Conservation (phyloP, 345 rosid species). For the Arabis alpina region DNA sequence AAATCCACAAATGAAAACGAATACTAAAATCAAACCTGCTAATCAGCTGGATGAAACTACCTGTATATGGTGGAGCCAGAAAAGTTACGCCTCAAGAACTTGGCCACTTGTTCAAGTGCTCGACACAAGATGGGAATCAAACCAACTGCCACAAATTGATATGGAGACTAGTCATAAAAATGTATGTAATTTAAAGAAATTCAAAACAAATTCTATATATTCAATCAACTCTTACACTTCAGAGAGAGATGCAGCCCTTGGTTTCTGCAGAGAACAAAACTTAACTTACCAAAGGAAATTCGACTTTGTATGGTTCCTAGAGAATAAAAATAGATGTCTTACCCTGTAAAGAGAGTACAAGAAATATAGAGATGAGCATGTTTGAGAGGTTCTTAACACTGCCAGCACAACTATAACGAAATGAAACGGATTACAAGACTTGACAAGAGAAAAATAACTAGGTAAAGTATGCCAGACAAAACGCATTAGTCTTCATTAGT, state of each 20-base stretch:
- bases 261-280: slow-evolving; percentile 58
- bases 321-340: slow-evolving; percentile 34
- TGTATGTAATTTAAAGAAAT: slow-evolving; percentile 17
- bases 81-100: slow-evolving; percentile 86
- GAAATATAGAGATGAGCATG: slow-evolving; percentile 80
- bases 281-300: slow-evolving; percentile 28
- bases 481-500: too few relatives aligned
- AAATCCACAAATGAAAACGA: slow-evolving; percentile 29
- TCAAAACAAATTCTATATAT: background rate
- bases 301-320: slow-evolving; percentile 13
- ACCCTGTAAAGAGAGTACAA: slow-evolving; percentile 92
- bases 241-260: slow-evolving; percentile 91
- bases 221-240: slow-evolving; percentile 63
- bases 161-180: slow-evolving; percentile 3
- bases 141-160: slow-evolving; percentile 66
- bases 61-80: slow-evolving; percentile 82
- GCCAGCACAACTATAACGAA: slow-evolving; percentile 89
- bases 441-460: background rate
- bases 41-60: slow-evolving; percentile 46
- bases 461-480: background rate
- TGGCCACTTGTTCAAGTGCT: slow-evolving; percentile 76
- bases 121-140: slow-evolving; percentile 89
- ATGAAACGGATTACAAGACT: slow-evolving; percentile 22
- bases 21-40: slow-evolving; percentile 1
- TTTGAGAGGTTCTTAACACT: slow-evolving; percentile 70